Conservation (phyloP, 2,329 filamentous ascomycete genomes). For the Drechslerella coelobrocha region DNA sequence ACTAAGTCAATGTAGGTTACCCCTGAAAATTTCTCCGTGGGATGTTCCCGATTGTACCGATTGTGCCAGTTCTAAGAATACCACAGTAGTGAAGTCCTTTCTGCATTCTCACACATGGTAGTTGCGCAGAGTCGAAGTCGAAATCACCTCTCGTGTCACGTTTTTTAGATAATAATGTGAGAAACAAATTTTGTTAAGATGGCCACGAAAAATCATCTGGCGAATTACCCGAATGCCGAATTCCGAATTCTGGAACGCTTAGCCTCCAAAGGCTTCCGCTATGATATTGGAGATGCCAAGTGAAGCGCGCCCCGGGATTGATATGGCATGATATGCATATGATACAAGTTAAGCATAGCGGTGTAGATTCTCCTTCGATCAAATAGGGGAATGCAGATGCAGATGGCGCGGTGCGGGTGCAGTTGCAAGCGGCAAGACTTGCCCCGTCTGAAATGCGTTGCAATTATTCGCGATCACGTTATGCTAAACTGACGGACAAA, state of each 20-base stretch:
- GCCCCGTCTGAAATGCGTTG: too few relatives aligned
- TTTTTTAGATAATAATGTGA: constrained; percentile 1
- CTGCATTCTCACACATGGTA: constrained; percentile 8
- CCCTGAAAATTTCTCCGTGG: constrained; percentile 51
- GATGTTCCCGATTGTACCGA: constrained; percentile 49
- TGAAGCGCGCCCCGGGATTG: neutral
- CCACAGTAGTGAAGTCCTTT: too few relatives aligned
- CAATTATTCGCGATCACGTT: neutral
- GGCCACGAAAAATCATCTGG: constrained; percentile 18
- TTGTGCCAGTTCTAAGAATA: constrained; percentile 48
- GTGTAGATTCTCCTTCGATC: too few relatives aligned
- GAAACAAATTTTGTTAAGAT: constrained; percentile 7
- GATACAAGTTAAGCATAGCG: too few relatives aligned
- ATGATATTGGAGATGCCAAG: neutral
- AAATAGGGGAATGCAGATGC: too few relatives aligned
- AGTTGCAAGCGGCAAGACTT: too few relatives aligned
- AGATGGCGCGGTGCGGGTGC: too few relatives aligned
- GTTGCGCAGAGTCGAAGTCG: constrained; percentile 18
- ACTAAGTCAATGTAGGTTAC: constrained; percentile 2
- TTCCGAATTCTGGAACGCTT: constrained; percentile 46
- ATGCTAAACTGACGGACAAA: neutral
- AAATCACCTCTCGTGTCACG: neutral
- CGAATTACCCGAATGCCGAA: constrained; percentile 27
- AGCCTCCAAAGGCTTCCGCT: neutral
- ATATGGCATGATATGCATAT: too few relatives aligned